Evolutionary conservation across 2,329 filamentous ascomycete genomes (phyloP).

Genomic region (Paraconiothyrium brasiliense): DNA sequence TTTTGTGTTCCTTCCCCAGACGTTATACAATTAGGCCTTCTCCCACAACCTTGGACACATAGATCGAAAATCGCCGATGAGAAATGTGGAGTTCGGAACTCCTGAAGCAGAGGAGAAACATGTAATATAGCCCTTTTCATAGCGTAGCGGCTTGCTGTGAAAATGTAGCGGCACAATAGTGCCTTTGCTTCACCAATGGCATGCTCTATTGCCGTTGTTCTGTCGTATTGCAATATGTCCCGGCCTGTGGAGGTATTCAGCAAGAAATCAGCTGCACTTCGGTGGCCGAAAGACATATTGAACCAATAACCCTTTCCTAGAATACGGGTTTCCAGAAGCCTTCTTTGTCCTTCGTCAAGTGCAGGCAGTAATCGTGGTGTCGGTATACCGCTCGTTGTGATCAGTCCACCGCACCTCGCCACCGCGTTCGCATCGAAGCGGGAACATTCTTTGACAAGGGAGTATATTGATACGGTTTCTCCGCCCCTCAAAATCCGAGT

Average conservation of each 20-base stretch:
- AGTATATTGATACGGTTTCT: background rate
- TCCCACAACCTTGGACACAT: background rate
- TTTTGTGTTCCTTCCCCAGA: background rate
- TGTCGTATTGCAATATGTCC: slow-evolving; percentile 1
- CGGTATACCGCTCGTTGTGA: slow-evolving; percentile 3
- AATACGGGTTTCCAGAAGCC: background rate
- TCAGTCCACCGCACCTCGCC: slow-evolving; percentile 1
- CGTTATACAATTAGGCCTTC: background rate
- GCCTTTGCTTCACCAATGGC: background rate
- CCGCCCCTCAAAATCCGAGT: background rate
- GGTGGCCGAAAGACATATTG: slow-evolving; percentile 1
- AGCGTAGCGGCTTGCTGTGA: too few species aligned
- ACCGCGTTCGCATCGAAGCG: background rate
- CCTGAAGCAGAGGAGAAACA: background rate
- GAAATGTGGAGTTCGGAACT: background rate
- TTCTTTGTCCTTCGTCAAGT: background rate
- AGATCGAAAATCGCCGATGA: background rate
- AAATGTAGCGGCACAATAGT: background rate
- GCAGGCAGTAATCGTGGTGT: background rate
- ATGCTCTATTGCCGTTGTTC: background rate
- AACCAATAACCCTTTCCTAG: too few species aligned
- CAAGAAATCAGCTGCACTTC: slow-evolving; percentile 8
- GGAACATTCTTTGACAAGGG: background rate
- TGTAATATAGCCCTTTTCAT: too few species aligned
- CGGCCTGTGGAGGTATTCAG: background rate